Conservation (phyloP, 768 basidiomycete species). For the Piloderma croceum region DNA sequence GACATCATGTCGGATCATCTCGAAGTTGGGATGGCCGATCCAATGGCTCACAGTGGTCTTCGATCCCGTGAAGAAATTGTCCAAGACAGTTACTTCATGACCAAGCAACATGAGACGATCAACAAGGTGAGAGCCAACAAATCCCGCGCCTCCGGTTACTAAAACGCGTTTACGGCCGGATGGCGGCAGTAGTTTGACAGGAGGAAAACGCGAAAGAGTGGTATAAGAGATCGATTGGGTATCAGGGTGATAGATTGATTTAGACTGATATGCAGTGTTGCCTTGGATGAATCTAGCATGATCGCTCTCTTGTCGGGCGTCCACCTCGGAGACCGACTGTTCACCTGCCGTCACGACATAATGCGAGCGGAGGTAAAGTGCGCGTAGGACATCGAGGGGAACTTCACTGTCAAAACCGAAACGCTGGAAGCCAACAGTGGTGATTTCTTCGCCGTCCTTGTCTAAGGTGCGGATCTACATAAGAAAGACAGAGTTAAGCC, state of each 20-base stretch:
- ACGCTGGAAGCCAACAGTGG: conserved; percentile 72
- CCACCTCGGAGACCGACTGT: conserved; percentile 31
- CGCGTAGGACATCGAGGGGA: conserved; percentile 70
- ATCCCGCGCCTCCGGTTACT: conserved; percentile 97
- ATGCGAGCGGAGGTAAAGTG: conserved; percentile 83
- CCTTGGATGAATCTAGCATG: conserved; percentile 53
- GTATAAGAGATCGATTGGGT: conserved; percentile 85
- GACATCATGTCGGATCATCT: conserved; percentile 95
- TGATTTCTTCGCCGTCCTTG: conserved; percentile 71
- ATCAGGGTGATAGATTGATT: conserved; percentile 81
- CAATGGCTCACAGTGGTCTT: conserved; percentile 96
- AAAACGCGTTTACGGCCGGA: conserved; percentile 81
- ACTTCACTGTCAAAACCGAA: conserved; percentile 92
- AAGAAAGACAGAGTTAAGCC: conserved; percentile 7
- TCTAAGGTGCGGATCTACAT: conserved; percentile 59
- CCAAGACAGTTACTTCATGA: conserved; percentile 94
- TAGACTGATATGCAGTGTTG: conserved; percentile 58
- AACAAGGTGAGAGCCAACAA: conserved; percentile 96
- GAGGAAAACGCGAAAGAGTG: conserved; percentile 86
- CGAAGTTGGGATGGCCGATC: conserved; percentile 98
- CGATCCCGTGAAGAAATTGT: conserved; percentile 98
- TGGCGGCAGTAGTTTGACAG: conserved; percentile 81
- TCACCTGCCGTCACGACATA: conserved; percentile 46
- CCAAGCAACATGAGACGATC: conserved; percentile 97
- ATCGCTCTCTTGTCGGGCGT: conserved; percentile 33